These are phyloP conservation scores for Penicillium salamii DNA, from an alignment of 495 filamentous ascomycete genomes.

Conservation along the genomic window DNA sequence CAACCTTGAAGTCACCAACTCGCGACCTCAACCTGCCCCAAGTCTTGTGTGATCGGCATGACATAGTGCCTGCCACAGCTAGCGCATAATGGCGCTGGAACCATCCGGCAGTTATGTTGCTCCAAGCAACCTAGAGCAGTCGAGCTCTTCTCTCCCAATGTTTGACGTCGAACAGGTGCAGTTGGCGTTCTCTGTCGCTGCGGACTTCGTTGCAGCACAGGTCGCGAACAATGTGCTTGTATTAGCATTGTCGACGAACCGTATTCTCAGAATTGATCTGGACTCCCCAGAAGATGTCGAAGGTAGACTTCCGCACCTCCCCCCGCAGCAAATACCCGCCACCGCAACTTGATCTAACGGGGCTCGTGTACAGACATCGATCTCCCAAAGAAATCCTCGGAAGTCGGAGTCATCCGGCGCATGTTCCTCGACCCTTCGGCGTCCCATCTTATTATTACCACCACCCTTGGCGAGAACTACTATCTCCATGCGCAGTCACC, in stretches of 20 bases:
- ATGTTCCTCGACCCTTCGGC: constrained; percentile 98
- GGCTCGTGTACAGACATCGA: constrained; percentile 72
- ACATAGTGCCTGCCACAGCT: constrained; percentile 28
- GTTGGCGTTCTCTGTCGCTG: constrained; percentile 85
- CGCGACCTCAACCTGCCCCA: constrained; percentile 9
- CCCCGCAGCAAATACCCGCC: constrained; percentile 18
- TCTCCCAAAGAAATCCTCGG: constrained; percentile 87
- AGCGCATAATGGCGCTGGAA: constrained; percentile 54
- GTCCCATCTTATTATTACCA: constrained; percentile 89
- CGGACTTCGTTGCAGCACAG: constrained; percentile 93
- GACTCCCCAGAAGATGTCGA: constrained; percentile 94
- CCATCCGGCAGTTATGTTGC: constrained; percentile 53
- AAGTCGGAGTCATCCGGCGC: constrained; percentile 85
- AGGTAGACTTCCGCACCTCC: constrained; percentile 48
- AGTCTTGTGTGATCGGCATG: constrained; percentile 26
- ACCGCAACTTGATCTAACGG: constrained; percentile 12
- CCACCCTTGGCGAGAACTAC: constrained; percentile 90
- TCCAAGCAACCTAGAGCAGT: constrained; percentile 53
- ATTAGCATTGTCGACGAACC: constrained; percentile 80
- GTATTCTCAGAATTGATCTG: constrained; percentile 90
- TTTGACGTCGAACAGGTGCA: constrained; percentile 90
- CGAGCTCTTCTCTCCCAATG: constrained; percentile 67
- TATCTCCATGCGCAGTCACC: constrained; percentile 87
- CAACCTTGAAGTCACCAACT: constrained; percentile 10
- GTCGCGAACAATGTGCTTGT: constrained; percentile 97